Conservation (phyloP, 129 eudicot species). For the Silybum marianum region DNA sequence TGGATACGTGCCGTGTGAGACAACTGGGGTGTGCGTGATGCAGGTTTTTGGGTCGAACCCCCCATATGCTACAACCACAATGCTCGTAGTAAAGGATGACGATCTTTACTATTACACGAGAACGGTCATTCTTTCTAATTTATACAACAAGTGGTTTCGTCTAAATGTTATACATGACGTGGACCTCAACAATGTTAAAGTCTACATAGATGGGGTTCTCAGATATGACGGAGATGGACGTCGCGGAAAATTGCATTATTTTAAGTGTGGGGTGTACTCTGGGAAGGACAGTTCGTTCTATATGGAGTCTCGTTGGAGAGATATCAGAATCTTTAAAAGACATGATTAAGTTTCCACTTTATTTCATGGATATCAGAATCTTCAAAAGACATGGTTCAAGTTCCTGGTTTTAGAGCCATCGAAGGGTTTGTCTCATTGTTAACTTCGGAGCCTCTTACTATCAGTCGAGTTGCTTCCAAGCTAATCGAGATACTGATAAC, state of each 20-base stretch:
- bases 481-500: neutral
- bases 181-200: constrained; percentile 21
- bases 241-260: constrained; percentile 26
- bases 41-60: constrained; percentile 46
- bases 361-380: neutral
- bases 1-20: constrained; percentile 34
- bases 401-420: neutral
- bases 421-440: neutral
- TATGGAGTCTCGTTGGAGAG: constrained; percentile 47
- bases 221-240: constrained; percentile 22
- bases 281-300: constrained; percentile 9
- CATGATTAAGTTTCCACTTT: neutral
- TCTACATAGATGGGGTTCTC: constrained; percentile 34
- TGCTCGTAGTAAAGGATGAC: constrained; percentile 32
- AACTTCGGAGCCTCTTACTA: neutral
- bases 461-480: neutral
- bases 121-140: constrained; percentile 1
- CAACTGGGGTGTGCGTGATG: constrained; percentile 47
- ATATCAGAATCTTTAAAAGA: constrained; percentile 23
- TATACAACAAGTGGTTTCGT: constrained; percentile 35
- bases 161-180: constrained; percentile 40
- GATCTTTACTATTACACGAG: constrained; percentile 17
- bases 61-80: constrained; percentile 40
- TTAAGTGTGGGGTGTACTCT: constrained; percentile 44
- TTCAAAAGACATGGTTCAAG: neutral